Base-by-base conservation (phyloP, 768 basidiomycete genomes). In the Cystofilobasidium bisporidii region DNA sequence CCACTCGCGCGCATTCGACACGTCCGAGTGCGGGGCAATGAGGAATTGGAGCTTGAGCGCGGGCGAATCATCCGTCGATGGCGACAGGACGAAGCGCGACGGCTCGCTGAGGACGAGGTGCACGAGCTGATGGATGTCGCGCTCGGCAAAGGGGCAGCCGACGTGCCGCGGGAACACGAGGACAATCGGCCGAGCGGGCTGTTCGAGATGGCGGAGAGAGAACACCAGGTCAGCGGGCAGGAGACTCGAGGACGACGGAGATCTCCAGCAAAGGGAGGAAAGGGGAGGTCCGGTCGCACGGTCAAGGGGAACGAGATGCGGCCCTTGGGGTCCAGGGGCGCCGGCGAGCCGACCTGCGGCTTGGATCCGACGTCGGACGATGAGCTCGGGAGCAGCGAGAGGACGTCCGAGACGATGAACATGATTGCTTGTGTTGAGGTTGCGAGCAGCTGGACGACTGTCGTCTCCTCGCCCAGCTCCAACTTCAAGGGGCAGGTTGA, bases 121-220 rank as follows among this genome's bases (percentile, higher is more conserved):
- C 41, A 69, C 63, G 40, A 69, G 63, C 2, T 22, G 26, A n/a
- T 55, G 63, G 40, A 69, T 45, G 50, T 64, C 59, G 9, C 59
- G 24, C 43, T 69, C 68, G 20, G 68, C 68, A 15, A 69, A 69
- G 0, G 68, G 68, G 26, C 68, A 69, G 22, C 68, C 68, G 0
- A 56, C 41, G 55, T 68, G 67, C 0, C 67, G 61, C 3, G 57
- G 48, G 28, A 68, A 63, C 17, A 68, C 41, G 43, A 68, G 56
- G 24, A 63, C 32, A 11, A 68, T 40, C 18, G 67, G 61, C 0
- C 67, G 67, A 8, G 67, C 41, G 18, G 67, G 67, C 67, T 68
- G 40, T 36, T 12, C 14, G 24, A 28, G 33, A 5, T 3, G 40
- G 22, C 38, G 20, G 8, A 47, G 36, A 14, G 38, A 32, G 9